Conservation (phyloP, 371 early-diverging fungal genomes). For the Coemansia sp. region DNA sequence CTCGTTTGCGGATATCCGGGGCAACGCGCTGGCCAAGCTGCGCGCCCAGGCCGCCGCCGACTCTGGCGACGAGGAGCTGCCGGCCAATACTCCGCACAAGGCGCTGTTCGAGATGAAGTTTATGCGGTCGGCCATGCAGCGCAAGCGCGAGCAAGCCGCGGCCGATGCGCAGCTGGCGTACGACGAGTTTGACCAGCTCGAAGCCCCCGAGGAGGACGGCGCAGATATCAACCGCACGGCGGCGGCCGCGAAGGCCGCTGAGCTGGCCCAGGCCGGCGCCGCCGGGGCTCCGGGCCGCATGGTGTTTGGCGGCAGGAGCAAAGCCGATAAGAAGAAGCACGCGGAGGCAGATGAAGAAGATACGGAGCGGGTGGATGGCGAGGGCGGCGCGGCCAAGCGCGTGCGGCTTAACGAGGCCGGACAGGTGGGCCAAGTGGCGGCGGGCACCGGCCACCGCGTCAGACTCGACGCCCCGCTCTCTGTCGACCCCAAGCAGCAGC, state of each 20-base stretch:
- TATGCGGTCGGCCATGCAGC: constrained; percentile 80
- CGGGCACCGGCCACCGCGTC: constrained; percentile 60
- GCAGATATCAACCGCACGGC: constrained; percentile 21
- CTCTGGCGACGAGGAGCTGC: constrained; percentile 42
- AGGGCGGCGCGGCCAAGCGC: constrained; percentile 17
- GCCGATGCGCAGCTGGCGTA: constrained; percentile 35
- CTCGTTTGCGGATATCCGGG: constrained; percentile 46
- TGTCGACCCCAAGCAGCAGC: constrained; percentile 42
- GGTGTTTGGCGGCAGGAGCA: constrained; percentile 37
- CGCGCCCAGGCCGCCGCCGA: background rate
- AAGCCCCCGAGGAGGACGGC: constrained; percentile 37
- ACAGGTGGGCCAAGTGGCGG: constrained; percentile 61
- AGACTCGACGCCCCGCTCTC: constrained; percentile 59
- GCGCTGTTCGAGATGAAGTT: constrained; percentile 95
- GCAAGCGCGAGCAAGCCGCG: constrained; percentile 57
- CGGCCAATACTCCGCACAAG: constrained; percentile 64
- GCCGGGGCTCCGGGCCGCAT: constrained; percentile 35
- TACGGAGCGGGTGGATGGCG: constrained; percentile 51
- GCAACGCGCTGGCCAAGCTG: constrained; percentile 43
- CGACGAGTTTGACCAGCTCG: constrained; percentile 37
- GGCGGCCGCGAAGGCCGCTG: background rate
- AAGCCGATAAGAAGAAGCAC: constrained; percentile 13
- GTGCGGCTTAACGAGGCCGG: constrained; percentile 62
- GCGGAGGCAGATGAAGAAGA: background rate
- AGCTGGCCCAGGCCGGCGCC: background rate